A percentile compares a stretch with the other conserved stretches of the same genome.
Evolutionary conservation across 805 yeast genomes (phyloP).

Genomic region (Blastobotrys robertii): DNA sequence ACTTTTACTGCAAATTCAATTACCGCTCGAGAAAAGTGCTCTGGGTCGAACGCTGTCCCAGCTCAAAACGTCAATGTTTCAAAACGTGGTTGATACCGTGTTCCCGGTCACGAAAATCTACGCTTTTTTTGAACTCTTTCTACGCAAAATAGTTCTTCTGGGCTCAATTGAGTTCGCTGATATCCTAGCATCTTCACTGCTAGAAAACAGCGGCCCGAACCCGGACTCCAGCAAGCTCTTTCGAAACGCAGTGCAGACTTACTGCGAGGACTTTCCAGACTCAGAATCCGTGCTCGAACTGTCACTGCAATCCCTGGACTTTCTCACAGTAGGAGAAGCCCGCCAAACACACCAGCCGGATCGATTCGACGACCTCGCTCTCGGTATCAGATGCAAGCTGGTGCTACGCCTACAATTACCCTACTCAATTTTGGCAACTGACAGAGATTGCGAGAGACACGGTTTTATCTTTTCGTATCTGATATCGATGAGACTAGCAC

Average conservation of each 20-base stretch:
- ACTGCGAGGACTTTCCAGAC: constrained; percentile 10
- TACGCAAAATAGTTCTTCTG: constrained; percentile 10
- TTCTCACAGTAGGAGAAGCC: background rate
- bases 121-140: constrained; percentile 7
- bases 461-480: constrained; percentile 9
- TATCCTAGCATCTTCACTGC: background rate
- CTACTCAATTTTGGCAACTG: constrained; percentile 11
- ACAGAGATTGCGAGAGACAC: constrained; percentile 4
- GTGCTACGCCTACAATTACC: constrained; percentile 17
- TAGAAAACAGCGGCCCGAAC: background rate
- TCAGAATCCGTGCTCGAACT: constrained; percentile 2
- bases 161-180: constrained; percentile 14
- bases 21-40: constrained; percentile 8
- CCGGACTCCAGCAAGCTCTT: background rate
- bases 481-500: constrained; percentile 5
- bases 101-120: constrained; percentile 5
- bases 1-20: constrained; percentile 1
- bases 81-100: constrained; percentile 8
- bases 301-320: background rate
- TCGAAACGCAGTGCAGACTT: constrained; percentile 5
- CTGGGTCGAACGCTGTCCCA: constrained; percentile 4
- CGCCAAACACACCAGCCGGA: constrained; percentile 3
- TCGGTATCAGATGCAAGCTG: constrained; percentile 10
- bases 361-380: constrained; percentile 14
- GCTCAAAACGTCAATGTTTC: constrained; percentile 7